Evolutionary conservation across 495 filamentous ascomycete species (phyloP), one percentile per base, ranked within the genome.

Genomic region (Hypoxylon lienhwacheense): DNA sequence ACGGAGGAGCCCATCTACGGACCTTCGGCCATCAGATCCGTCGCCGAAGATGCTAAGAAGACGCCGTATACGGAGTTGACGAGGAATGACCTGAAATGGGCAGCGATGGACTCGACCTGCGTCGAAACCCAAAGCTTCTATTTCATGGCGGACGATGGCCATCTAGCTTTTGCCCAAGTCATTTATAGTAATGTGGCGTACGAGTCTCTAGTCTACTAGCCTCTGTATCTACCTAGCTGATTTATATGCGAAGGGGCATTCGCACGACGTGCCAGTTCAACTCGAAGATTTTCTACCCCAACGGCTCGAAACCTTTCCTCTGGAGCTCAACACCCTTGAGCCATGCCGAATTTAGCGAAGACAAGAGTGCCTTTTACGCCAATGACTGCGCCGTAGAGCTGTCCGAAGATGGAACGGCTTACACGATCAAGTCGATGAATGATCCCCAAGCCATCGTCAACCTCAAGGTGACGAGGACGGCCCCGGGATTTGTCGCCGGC

Each of bases 101-200:
- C 72, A 49, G 83, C 79, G 3, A 78, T 88, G 76, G 86, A 90
- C 45, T 86, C 84, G 53, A 97, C 93, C 53, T 85, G 81, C 66
- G 93, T 96, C 48, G 93, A 98, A 75, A 97, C 91, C n/a, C 88
- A 97, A 74, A 90, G 81, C 51, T 98, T 97, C 75, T 97, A 98
- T 73, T 71, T 95, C 68, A 86, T 85, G 76, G 75, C 87, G 36
- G 88, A 96, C 51, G 78, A 71, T 48, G 95, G 93, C 12, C 77
- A 83, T 53, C 66, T 92, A 55, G 90, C 79, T 4, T 79, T 96
- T 70, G 82, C 80, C 42, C 95, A 97, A 78, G 79, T 97, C 69
- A 96, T 97, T 67, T 97, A 97, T 81, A 96, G 87, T 74, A 98
- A 96, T 72, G 89, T 98, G 71, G 86, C 81, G 93, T 97, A 81